A percentile compares a stretch with the other conserved stretches of the same genome.
These are phyloP conservation scores for Axilococcus clingmanii DNA, from an alignment of 139 green algal genomes.

Conservation along the genomic window DNA sequence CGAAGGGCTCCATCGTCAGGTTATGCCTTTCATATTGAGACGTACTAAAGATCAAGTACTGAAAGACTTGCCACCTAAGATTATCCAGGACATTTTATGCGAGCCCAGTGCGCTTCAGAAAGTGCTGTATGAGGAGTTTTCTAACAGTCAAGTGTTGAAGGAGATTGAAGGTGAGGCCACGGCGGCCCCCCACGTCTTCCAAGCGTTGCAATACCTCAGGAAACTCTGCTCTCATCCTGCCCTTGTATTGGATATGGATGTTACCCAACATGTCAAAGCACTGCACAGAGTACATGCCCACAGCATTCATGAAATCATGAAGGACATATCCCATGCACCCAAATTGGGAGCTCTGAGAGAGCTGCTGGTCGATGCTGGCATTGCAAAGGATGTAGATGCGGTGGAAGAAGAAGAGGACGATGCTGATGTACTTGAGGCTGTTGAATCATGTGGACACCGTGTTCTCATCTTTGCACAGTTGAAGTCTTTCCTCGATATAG, in stretches of 20 bases:
- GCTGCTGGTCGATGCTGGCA: slow-evolving; percentile 76
- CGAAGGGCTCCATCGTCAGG: slow-evolving; percentile 77
- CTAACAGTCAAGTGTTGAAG: slow-evolving; percentile 3
- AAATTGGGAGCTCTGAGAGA: slow-evolving; percentile 87
- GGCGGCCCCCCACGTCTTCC: slow-evolving; percentile 31
- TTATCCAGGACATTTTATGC: slow-evolving; percentile 85
- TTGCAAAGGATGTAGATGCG: slow-evolving; percentile 23
- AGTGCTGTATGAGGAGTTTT: slow-evolving; percentile 76
- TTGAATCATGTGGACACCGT: too few species aligned
- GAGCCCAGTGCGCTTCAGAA: slow-evolving; percentile 74
- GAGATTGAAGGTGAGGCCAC: background rate
- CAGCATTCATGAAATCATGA: slow-evolving; percentile 20
- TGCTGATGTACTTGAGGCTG: too few species aligned
- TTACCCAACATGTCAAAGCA: slow-evolving; percentile 42
- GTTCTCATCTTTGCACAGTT: slow-evolving; percentile 96
- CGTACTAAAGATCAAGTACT: slow-evolving; percentile 93
- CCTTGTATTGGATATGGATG: slow-evolving; percentile 66
- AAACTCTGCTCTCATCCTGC: slow-evolving; percentile 92
- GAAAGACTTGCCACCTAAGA: slow-evolving; percentile 91
- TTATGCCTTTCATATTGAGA: slow-evolving; percentile 93
- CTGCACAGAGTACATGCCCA: slow-evolving; percentile 23
- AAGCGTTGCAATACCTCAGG: slow-evolving; percentile 79
- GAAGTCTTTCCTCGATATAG: slow-evolving; percentile 78
- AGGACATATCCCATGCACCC: slow-evolving; percentile 71
- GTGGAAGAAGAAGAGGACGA: slow-evolving; percentile 1